A percentile compares a stretch with the other conserved stretches of the same genome.
phyloP scores from a whole-genome alignment of 78 protist genomes.

The Dictyostelium purpureum region DNA sequence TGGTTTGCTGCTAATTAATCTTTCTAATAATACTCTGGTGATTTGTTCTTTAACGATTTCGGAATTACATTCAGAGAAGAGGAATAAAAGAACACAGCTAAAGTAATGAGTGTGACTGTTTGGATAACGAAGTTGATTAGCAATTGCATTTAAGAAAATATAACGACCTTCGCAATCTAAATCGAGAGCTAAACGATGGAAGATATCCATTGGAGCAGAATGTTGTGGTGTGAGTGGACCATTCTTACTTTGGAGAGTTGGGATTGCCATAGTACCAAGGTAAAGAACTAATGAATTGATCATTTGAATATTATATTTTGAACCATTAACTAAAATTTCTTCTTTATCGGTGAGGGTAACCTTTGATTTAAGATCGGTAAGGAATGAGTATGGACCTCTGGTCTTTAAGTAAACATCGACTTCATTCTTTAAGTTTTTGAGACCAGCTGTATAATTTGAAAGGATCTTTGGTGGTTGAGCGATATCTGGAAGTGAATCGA shows the following conservation, averaged over 20 bases:
- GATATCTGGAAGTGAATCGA: constrained; percentile 96
- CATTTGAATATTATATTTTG: constrained; percentile 89
- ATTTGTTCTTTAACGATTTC: constrained; percentile 94
- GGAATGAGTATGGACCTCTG: constrained; percentile 79
- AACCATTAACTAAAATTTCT: constrained; percentile 31
- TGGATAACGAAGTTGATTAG: constrained; percentile 98
- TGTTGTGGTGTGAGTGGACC: constrained; percentile 23
- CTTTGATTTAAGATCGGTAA: constrained; percentile 56
- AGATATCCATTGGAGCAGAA: constrained; percentile 90
- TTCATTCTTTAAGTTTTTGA: constrained; percentile 68
- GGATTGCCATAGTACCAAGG: constrained; percentile 84
- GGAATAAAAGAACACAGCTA: constrained; percentile 93
- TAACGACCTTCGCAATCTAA: constrained; percentile 97
- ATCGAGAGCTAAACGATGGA: constrained; percentile 82
- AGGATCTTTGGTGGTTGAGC: constrained; percentile 88
- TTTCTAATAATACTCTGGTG: constrained; percentile 97
- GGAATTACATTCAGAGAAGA: constrained; percentile 86
- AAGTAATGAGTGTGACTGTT: constrained; percentile 98
- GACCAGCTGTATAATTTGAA: constrained; percentile 69
- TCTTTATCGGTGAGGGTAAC: constrained; percentile 62
- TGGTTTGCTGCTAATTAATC: constrained; percentile 96
- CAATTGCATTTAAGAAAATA: constrained; percentile 94
- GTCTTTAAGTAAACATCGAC: constrained; percentile 84
- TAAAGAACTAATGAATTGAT: constrained; percentile 96
- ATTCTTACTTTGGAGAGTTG: constrained; percentile 73